phyloP scores from a whole-genome alignment of 352 stramenopile species.

The Phytophthora tentaculata region DNA sequence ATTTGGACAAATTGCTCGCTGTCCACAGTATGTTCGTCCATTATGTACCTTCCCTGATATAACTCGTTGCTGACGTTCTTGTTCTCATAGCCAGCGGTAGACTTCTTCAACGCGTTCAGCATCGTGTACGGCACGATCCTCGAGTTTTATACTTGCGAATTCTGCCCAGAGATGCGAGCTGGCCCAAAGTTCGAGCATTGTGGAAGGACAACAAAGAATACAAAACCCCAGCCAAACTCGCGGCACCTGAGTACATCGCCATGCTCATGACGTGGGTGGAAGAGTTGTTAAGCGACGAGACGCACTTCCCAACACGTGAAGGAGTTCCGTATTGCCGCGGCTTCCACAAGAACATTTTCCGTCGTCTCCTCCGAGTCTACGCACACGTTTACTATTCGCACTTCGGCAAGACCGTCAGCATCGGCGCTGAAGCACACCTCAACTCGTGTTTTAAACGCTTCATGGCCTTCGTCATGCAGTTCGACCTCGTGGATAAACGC shows the following conservation, averaged over 20 bases:
- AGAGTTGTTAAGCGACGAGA: conserved; percentile 85
- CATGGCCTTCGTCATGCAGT: conserved; percentile 96
- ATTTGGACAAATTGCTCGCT: conserved; percentile 92
- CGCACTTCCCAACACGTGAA: conserved; percentile 76
- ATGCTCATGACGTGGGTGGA: conserved; percentile 93
- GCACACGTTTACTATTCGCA: conserved; percentile 97
- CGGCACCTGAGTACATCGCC: conserved; percentile 92
- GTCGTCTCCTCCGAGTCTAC: conserved; percentile 96
- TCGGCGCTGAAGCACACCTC: conserved; percentile 95
- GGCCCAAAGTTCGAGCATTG: conserved; percentile 91
- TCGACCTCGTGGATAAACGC: conserved; percentile 93
- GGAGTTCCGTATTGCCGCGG: conserved; percentile 75
- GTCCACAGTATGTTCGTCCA: conserved; percentile 72
- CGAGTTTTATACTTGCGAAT: conserved; percentile 76
- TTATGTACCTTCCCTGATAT: background rate
- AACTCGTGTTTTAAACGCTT: conserved; percentile 99
- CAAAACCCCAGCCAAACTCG: conserved; percentile 74
- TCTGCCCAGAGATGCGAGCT: conserved; percentile 79
- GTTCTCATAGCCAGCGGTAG: conserved; percentile 66
- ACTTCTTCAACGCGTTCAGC: conserved; percentile 96
- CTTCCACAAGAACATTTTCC: conserved; percentile 95
- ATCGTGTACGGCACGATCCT: conserved; percentile 93
- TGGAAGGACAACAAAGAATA: conserved; percentile 85
- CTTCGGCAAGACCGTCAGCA: conserved; percentile 94
- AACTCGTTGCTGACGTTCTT: background rate